Percentiles rank a stretch among this genome's conserved stretches.
These are phyloP conservation scores for Kluyveromyces sp. DNA, from an alignment of 1,139 yeast genomes.

Conservation along the genomic window DNA sequence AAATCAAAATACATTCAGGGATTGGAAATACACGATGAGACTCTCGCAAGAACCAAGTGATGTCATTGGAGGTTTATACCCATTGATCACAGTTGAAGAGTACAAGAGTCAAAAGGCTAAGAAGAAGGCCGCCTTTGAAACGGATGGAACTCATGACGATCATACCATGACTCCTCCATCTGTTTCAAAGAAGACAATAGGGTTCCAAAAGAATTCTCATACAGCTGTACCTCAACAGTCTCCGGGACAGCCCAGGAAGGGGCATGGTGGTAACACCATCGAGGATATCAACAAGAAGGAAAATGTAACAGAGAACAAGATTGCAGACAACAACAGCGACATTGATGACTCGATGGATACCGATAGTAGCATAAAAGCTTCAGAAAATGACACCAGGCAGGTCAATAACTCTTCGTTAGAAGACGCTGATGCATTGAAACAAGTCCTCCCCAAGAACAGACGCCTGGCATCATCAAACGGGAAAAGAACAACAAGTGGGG, in stretches of 20 bases:
- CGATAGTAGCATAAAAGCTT: conserved; percentile 10
- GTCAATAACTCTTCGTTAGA: conserved; percentile 10
- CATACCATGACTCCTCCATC: conserved; percentile 29
- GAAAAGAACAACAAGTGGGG: conserved; percentile 29
- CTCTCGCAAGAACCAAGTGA: conserved; percentile 52
- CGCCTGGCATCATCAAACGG: conserved; percentile 20
- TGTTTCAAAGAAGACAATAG: conserved; percentile 14
- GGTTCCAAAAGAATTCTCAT: conserved; percentile 42
- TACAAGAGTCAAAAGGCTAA: conserved; percentile 38
- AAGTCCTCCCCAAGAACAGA: conserved; percentile 28
- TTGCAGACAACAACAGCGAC: conserved; percentile 7
- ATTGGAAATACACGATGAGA: conserved; percentile 93
- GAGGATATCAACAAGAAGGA: conserved; percentile 24
- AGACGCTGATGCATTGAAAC: conserved; percentile 18
- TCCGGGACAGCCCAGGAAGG: conserved; percentile 95
- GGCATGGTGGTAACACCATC: conserved; percentile 35
- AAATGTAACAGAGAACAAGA: conserved; percentile 2
- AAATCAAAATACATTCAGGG: conserved; percentile 92
- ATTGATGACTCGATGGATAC: conserved; percentile 8
- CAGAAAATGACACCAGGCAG: conserved; percentile 11
- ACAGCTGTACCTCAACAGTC: conserved; percentile 78
- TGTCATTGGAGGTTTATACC: conserved; percentile 67
- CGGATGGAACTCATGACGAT: conserved; percentile 17
- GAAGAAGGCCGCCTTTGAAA: conserved; percentile 11
- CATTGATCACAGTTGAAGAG: conserved; percentile 54